These are phyloP conservation scores for Shiraia bambusicola DNA, from an alignment of 2,329 filamentous ascomycete species.

Conservation along the genomic window DNA sequence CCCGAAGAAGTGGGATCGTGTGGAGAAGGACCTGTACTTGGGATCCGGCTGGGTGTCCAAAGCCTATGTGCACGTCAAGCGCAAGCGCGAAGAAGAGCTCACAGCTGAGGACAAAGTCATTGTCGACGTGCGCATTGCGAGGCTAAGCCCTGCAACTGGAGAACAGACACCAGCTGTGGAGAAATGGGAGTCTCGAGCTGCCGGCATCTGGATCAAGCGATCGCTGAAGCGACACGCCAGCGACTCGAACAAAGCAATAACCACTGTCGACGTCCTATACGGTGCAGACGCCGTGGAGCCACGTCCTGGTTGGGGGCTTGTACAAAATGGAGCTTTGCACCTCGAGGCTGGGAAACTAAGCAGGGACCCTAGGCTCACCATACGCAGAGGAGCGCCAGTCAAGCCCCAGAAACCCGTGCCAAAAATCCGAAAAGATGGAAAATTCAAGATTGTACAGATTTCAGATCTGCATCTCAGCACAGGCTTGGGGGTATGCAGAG, in stretches of 20 bases:
- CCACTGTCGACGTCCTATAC: conserved; percentile 82
- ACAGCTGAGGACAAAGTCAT: conserved; percentile 73
- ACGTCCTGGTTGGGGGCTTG: conserved; percentile 79
- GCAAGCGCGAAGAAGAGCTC: conserved; percentile 84
- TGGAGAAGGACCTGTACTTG: conserved; percentile 89
- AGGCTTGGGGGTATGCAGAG: conserved; percentile 79
- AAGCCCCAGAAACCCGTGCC: conserved; percentile 69
- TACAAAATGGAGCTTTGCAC: conserved; percentile 64
- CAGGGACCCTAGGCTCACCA: conserved; percentile 72
- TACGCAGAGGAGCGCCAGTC: conserved; percentile 69
- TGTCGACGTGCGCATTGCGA: conserved; percentile 73
- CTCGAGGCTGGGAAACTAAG: conserved; percentile 64
- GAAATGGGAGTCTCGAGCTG: conserved; percentile 75
- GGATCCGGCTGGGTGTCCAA: conserved; percentile 70
- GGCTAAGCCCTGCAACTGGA: conserved; percentile 65
- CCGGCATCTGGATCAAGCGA: conserved; percentile 80
- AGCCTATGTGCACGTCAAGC: conserved; percentile 78
- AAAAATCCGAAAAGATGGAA: conserved; percentile 81
- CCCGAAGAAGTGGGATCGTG: conserved; percentile 71
- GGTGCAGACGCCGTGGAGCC: conserved; percentile 91
- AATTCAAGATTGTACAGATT: conserved; percentile 96
- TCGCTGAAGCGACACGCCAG: conserved; percentile 70
- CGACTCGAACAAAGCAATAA: conserved; percentile 74
- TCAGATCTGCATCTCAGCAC: conserved; percentile 95
- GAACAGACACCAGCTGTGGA: conserved; percentile 60